Evolutionary conservation across 2,329 filamentous ascomycete species (phyloP), one percentile per base, ranked within the genome.

Genomic region (Aspergillus puulaauensis): DNA sequence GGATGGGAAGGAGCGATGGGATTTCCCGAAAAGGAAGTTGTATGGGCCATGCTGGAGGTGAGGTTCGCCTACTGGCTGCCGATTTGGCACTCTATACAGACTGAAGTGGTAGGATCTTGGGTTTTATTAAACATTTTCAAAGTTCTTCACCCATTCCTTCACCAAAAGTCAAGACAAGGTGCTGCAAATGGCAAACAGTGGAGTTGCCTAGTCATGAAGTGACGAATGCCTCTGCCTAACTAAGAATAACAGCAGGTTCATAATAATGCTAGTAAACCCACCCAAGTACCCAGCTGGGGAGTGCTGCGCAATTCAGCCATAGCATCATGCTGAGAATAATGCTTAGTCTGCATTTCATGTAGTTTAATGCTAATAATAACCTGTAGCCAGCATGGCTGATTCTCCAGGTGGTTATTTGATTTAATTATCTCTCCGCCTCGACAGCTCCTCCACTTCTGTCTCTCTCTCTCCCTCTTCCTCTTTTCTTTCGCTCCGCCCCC

Each of bases 221-320:
- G 56, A 54, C 52, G 51, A 58, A 58, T 54, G 51, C 56, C 56
- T 58, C 56, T 58, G 56, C 56, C 56, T 58, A 52, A 54, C 56
- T 58, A 58, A 58, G 56, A 58, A 58, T 58, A 58, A 58, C 56
- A 43, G 52, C 56, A 56, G 27, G 51, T 19, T 23, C 43, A 45
- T 24, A 24, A 37, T 37, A 37, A n/a, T n/a, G 15, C 12, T n/a
- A 37, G 15, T 37, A 15, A 44, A 49, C 31, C 54, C 54, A 52
- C 53, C 39, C 45, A 41, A n/a, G 27, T 15, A 33, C 5, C 15
- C 17, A 21, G 19, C 23, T 37, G 50, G 40, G 23, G 23, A 11
- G 40, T 53, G 46, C 17, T 44, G 21, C 45, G 39, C 12, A 35
- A 41, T 37, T 27, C 24, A 17, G n/a, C 46, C 27, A 48, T 37